phyloP scores from a whole-genome alignment of 768 basidiomycete genomes.

The Suillus subaureus region DNA sequence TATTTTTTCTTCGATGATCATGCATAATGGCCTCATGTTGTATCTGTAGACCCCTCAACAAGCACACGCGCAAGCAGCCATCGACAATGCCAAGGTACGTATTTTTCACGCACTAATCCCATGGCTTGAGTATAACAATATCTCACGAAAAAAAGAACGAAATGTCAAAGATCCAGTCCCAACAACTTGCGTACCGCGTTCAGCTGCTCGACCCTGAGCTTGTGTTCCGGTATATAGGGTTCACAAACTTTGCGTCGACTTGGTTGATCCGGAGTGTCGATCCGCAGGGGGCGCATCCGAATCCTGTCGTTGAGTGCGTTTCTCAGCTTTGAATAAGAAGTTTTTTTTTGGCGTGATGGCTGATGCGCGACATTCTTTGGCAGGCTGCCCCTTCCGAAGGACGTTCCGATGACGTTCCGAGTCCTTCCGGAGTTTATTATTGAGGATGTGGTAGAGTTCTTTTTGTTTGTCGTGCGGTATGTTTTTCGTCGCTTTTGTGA shows the following conservation, averaged over 20 bases:
- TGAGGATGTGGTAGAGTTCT: conserved; percentile 91
- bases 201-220: conserved; percentile 89
- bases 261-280: conserved; percentile 95
- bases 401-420: conserved; percentile 83
- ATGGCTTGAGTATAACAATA: neutral
- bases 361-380: neutral
- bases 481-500: conserved; percentile 21
- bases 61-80: conserved; percentile 74
- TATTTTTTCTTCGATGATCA: conserved; percentile 10
- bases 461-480: conserved; percentile 81
- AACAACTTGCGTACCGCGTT: conserved; percentile 79
- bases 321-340: neutral
- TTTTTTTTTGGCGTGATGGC: conserved; percentile 12
- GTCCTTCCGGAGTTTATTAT: conserved; percentile 92
- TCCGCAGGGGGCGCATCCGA: conserved; percentile 76
- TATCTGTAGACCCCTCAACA: conserved; percentile 63
- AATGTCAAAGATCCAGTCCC: conserved; percentile 67
- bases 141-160: conserved; percentile 45
- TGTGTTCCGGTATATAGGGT: conserved; percentile 74
- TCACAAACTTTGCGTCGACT: conserved; percentile 87
- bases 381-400: conserved; percentile 83
- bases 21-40: neutral
- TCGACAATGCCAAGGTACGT: conserved; percentile 76
- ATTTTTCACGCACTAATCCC: neutral
- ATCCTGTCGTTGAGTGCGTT: conserved; percentile 63